phyloP scores from a whole-genome alignment of 208 protist species.

The Naegleria fowleri region DNA sequence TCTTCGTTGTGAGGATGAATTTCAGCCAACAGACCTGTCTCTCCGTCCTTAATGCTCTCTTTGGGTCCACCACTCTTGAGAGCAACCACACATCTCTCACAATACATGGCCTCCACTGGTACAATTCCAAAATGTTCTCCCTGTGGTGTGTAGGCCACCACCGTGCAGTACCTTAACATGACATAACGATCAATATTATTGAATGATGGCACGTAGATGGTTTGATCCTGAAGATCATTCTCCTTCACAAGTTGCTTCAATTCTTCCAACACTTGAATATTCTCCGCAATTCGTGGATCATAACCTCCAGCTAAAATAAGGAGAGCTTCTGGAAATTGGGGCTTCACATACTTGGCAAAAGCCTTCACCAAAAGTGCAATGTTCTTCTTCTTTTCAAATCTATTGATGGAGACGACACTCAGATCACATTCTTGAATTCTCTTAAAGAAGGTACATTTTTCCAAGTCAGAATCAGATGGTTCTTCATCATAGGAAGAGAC shows the following conservation, averaged over 20 bases:
- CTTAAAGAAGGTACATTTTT: background rate
- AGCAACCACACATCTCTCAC: slow-evolving; percentile 72
- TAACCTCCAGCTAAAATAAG: slow-evolving; percentile 78
- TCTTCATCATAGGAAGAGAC: background rate
- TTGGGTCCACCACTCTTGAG: slow-evolving; percentile 78
- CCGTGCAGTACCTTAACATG: slow-evolving; percentile 62
- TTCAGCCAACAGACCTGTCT: slow-evolving; percentile 56
- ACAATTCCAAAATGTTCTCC: slow-evolving; percentile 92
- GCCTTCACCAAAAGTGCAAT: slow-evolving; percentile 74
- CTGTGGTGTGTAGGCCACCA: slow-evolving; percentile 84
- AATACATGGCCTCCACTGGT: slow-evolving; percentile 70
- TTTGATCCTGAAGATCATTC: slow-evolving; percentile 41
- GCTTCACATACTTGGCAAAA: background rate
- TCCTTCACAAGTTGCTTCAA: slow-evolving; percentile 52
- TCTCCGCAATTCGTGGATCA: slow-evolving; percentile 63
- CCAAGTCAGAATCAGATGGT: background rate
- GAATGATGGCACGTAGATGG: slow-evolving; percentile 73
- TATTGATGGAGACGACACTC: slow-evolving; percentile 91
- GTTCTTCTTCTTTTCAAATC: slow-evolving; percentile 97
- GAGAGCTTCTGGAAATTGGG: slow-evolving; percentile 33
- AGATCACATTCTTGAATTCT: background rate
- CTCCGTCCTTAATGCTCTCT: slow-evolving; percentile 70
- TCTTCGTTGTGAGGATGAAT: background rate
- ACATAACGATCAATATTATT: slow-evolving; percentile 56
- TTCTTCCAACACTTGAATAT: slow-evolving; percentile 66